Evolutionary conservation across 2,329 filamentous ascomycete species (phyloP).

Genomic region (Pyrenochaeta sp.): DNA sequence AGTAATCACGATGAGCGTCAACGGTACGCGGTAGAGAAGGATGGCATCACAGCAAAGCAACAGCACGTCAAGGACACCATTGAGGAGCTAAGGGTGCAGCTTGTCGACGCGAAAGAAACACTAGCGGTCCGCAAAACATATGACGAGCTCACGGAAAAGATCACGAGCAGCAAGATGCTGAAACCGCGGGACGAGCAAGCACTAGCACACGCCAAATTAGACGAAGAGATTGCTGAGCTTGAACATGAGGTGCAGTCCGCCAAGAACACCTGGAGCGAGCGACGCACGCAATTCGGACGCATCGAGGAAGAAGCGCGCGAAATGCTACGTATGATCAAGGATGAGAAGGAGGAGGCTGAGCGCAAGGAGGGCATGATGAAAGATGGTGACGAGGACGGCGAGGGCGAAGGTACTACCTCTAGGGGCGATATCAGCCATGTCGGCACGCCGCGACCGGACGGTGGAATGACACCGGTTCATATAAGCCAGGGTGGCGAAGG

Average conservation of each 20-base stretch:
- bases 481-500: slow-evolving; percentile 42
- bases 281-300: slow-evolving; percentile 83
- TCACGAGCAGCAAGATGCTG: slow-evolving; percentile 80
- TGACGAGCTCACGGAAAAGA: slow-evolving; percentile 86
- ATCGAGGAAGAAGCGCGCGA: slow-evolving; percentile 93
- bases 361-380: slow-evolving; percentile 74
- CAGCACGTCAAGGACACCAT: slow-evolving; percentile 81
- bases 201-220: slow-evolving; percentile 78
- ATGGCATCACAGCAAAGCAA: slow-evolving; percentile 79
- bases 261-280: slow-evolving; percentile 82
- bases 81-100: slow-evolving; percentile 72
- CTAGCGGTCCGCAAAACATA: slow-evolving; percentile 83
- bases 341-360: slow-evolving; percentile 95
- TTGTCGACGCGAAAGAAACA: slow-evolving; percentile 71
- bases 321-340: slow-evolving; percentile 83
- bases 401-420: slow-evolving; percentile 50
- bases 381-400: slow-evolving; percentile 51
- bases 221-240: slow-evolving; percentile 87
- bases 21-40: slow-evolving; percentile 82
- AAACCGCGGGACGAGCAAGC: slow-evolving; percentile 85
- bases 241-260: slow-evolving; percentile 85
- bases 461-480: slow-evolving; percentile 52
- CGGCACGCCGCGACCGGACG: slow-evolving; percentile 57
- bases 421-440: slow-evolving; percentile 51
- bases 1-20: slow-evolving; percentile 85